A percentile compares a stretch with the other conserved stretches of the same genome.
phyloP scores from a whole-genome alignment of 331 rosid genomes.

The Saraca asoca region DNA sequence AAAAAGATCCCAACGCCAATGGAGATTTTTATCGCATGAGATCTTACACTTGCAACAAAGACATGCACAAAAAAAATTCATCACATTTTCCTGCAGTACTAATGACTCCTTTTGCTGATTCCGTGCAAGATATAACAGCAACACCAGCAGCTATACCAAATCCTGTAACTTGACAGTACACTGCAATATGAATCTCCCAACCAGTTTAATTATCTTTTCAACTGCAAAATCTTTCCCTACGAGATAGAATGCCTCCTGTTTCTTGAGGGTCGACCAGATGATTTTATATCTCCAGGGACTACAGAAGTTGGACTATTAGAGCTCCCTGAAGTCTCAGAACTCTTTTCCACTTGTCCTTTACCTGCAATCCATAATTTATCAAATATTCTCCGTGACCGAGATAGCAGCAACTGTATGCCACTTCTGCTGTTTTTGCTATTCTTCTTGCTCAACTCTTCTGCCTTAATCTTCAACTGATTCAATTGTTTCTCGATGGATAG shows the following conservation, averaged over 20 bases:
- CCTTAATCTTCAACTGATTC: constrained; percentile 59
- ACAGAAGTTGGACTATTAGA: constrained; percentile 88
- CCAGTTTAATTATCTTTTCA: constrained; percentile 21
- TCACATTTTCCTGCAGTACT: constrained; percentile 27
- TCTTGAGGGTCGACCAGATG: constrained; percentile 73
- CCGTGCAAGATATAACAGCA: constrained; percentile 27
- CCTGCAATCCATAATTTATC: constrained; percentile 81
- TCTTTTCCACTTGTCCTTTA: constrained; percentile 74
- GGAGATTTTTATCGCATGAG: too few species aligned
- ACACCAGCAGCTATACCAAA: constrained; percentile 38
- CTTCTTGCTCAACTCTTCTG: constrained; percentile 65
- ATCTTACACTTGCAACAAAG: constrained; percentile 10
- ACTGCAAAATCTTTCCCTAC: constrained; percentile 36
- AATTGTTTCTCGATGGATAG: constrained; percentile 54
- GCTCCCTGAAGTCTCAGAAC: constrained; percentile 91
- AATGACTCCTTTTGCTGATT: constrained; percentile 12
- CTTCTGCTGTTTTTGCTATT: constrained; percentile 79
- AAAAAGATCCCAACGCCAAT: too few species aligned
- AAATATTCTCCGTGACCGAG: constrained; percentile 86
- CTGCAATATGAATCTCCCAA: constrained; percentile 35
- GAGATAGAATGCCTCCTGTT: constrained; percentile 91
- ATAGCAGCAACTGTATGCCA: constrained; percentile 76
- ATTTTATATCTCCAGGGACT: constrained; percentile 70
- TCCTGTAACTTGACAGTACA: constrained; percentile 66
- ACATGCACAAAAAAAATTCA: constrained; percentile 8